Percentiles rank a stretch among this genome's conserved stretches.
Evolutionary conservation across 441 rosid species (phyloP).

Genomic region (Metrosideros polymorpha): DNA sequence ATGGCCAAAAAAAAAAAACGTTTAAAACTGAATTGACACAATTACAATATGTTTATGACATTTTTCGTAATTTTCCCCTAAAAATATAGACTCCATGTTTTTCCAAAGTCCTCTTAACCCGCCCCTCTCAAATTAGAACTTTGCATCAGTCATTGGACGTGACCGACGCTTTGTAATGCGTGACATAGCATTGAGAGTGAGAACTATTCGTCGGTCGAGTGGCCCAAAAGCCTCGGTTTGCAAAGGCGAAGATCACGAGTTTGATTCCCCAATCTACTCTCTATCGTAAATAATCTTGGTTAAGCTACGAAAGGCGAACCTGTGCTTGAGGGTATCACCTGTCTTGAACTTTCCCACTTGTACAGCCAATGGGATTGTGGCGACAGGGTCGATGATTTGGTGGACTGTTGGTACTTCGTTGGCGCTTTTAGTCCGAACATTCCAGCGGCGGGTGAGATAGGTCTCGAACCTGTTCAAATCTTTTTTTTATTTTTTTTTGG

Average conservation of each 20-base stretch:
- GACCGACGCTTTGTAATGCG: not conserved
- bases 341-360: rapidly evolving
- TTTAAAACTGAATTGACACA: too few species aligned
- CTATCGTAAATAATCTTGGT: rapidly evolving
- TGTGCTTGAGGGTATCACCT: too few species aligned
- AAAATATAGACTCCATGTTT: too few species aligned
- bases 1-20: too few species aligned
- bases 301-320: rapidly evolving
- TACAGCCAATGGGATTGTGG: not conserved
- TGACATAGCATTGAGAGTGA: not conserved
- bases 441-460: not conserved
- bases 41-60: too few species aligned
- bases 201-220: too few species aligned
- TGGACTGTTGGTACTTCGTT: not conserved
- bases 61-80: too few species aligned
- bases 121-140: not conserved
- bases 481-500: not conserved
- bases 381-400: rapidly evolving
- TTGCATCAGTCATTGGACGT: not conserved
- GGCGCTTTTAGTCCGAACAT: not conserved
- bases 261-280: not conserved
- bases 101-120: not conserved
- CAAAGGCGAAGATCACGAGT: not conserved
- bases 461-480: not conserved
- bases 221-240: too few species aligned